A percentile compares a stretch with the other conserved stretches of the same genome.
phyloP scores from a whole-genome alignment of 768 basidiomycete genomes.

The Albatrellus ellisii region DNA sequence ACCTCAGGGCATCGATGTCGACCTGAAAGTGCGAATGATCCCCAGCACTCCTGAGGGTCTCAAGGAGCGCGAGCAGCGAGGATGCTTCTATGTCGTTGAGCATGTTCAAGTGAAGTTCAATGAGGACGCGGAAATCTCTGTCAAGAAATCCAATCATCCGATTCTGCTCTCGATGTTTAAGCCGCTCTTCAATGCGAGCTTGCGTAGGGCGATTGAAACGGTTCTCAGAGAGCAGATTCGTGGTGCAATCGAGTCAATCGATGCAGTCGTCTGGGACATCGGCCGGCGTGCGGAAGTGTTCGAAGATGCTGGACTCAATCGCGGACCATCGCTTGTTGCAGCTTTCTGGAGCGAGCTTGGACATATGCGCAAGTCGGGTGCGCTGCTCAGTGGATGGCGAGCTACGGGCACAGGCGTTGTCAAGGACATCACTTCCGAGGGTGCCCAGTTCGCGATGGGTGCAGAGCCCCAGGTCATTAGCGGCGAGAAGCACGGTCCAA shows the following conservation, averaged over 20 bases:
- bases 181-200: slow-evolving; percentile 40
- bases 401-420: slow-evolving; percentile 56
- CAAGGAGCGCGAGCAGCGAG: slow-evolving; percentile 29
- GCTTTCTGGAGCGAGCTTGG: slow-evolving; percentile 65
- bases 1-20: slow-evolving; percentile 52
- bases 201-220: slow-evolving; percentile 48
- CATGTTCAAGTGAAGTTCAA: slow-evolving; percentile 39
- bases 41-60: slow-evolving; percentile 32
- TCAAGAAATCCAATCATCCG: slow-evolving; percentile 52
- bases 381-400: slow-evolving; percentile 29
- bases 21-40: slow-evolving; percentile 52
- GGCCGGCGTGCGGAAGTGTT: slow-evolving; percentile 48
- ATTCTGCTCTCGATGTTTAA: slow-evolving; percentile 49
- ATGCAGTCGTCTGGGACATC: slow-evolving; percentile 47
- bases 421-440: slow-evolving; percentile 30
- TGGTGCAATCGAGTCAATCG: slow-evolving; percentile 35
- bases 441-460: slow-evolving; percentile 44
- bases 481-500: slow-evolving; percentile 54
- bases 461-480: slow-evolving; percentile 62
- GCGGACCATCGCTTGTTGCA: slow-evolving; percentile 35
- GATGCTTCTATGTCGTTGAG: slow-evolving; percentile 49
- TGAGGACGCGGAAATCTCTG: slow-evolving; percentile 38
- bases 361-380: slow-evolving; percentile 28
- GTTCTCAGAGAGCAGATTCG: slow-evolving; percentile 44
- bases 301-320: slow-evolving; percentile 42